Evolutionary conservation across 176 grass and related monocot species (phyloP), one percentile per base, ranked within the genome.

Genomic region (Oryza nivara): DNA sequence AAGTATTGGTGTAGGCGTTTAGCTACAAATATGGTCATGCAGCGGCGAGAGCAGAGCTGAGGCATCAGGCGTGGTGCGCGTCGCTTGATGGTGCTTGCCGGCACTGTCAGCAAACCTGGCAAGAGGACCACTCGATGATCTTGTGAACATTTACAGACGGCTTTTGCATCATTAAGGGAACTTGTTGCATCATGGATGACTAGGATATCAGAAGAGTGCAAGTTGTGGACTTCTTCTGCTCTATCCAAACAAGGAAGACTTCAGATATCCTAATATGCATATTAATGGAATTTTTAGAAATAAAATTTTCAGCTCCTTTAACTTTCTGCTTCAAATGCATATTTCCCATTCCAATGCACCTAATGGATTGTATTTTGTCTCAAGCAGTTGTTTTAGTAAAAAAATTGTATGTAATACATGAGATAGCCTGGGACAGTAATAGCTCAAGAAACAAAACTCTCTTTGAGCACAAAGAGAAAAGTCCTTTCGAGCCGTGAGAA

Each of bases 201-300:
- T 74, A 79, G 47, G 74, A 86, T 90, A 17, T 38, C 58, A 30
- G 78, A 14, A 65, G 58, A 82, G 30, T 13, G 4, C 72, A 82
- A 73, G 58, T 72, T 67, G 65, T 17, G 38, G 44, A 72, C 22
- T 56, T 1, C 30, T 86, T 67, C 72, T 15, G 22, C 2, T 5
- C 46, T 22, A 10, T 54, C 45, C 60, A 75, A 67, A 65, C 2
- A 65, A 49, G 28, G 45, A 38, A 25, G 17, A 83, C 34, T 75
- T 51, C 71, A 11, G 4, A 75, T 19, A 52, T 67, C 20, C 51
- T 26, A 23, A 67, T 35, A 56, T 65, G 20, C 16, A 5, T 32
- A 73, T 30, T 11, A 15, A 40, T 75, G 26, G 54, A 85, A 19
- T 70, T 25, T 25, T 32, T 11, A 35, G 52, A 46, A 15, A 35